Evolutionary conservation across 495 filamentous ascomycete species (phyloP), one percentile per base, ranked within the genome.

Genomic region (Hypoxylon crocopeplum): DNA sequence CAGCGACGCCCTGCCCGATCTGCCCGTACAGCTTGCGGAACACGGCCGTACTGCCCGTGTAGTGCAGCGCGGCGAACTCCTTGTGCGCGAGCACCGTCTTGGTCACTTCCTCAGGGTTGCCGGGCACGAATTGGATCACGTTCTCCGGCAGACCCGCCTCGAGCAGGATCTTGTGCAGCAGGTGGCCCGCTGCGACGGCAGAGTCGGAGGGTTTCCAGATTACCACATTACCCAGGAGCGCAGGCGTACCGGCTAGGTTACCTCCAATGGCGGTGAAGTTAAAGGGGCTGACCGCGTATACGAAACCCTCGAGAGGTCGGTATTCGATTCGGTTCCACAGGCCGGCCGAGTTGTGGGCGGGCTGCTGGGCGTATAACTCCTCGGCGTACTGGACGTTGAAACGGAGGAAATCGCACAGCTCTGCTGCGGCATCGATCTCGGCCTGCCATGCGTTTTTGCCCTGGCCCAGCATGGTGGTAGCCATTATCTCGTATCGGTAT

Each of bases 371-470:
- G 69, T 95, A 95, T 19, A 95, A 68, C 66, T 95, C 88, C 74
- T 95, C 88, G 15, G 91, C 91, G 68, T 91, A 95, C 67, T 90
- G 85, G 30, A 94, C 91, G 62, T 90, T 92, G 77, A 95, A 95
- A 55, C 89, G 82, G 64, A 98, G 80, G 77, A 98, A 98, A 72
- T 98, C 93, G 61, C 83, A 86, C 34, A 96, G 75, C 79, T 98
- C 93, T 1, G 93, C 93, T 3, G 93, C 93, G 19, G 93, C 85
- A 74, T 97, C 92, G 62, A 97, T 96, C 82, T 97, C 92, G 15
- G 92, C 92, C 72, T 97, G 92, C 91, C 91, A 96, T 19, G 89
- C 89, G 72, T 96, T 96, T 82, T 97, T 97, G 59, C 92, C 92
- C 73, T 97, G 92, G 24, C 92, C 92, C 17, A 96, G 80, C 82